Base-by-base conservation (phyloP, 345 rosid genomes). In the Camelina hispida region DNA sequence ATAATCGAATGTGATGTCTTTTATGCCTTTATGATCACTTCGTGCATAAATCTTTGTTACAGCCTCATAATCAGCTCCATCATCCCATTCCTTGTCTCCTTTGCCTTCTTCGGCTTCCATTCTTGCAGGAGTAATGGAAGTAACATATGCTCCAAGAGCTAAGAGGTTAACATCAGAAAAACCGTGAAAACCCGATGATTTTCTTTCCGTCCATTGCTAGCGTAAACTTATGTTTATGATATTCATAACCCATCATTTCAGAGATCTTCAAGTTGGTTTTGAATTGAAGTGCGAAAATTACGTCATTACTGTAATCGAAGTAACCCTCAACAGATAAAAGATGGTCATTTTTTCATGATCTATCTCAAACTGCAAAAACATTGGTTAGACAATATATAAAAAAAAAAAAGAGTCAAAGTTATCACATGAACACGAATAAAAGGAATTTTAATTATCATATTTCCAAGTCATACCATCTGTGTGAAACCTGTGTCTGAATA, bases 81-180 rank as follows among this genome's bases (percentile, higher is more conserved):
- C 51, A 62, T 62, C 20, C 72, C 72, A 37, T 47, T 68, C 5
- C 0, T 18, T 20, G 14, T 48, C 72, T 52, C 48, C 50, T 30
- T 32, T 4, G 13, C 72, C 60, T 1, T 50, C 47, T 68, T 68
- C 20, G 3, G 46, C 48, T 37, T 32, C 48, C 4, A 18, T 20
- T 51, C 13, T 55, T 53, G 8, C 17, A 17, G 60, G 48, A 44
- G 48, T 15, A 43, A 43, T 43, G 3, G 1, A 2, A 42, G 35
- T 62, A 7, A 42, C 12, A 44, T 62, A 62, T 43, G 67, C 67
- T 14, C 67, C 52, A 40, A 62, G 46, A 42, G 51, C 52, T n/a
- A 0, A 16, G 14, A 6, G 17, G 43, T n/a, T 10, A 18, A 2
- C 2, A 1, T 37, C 8, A 40, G 12, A 17, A 13, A 4, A 20